Percentiles rank a stretch among this genome's conserved stretches.
These are phyloP conservation scores for Fusarium austroafricanum DNA, from an alignment of 2,329 filamentous ascomycete species.

Conservation along the genomic window DNA sequence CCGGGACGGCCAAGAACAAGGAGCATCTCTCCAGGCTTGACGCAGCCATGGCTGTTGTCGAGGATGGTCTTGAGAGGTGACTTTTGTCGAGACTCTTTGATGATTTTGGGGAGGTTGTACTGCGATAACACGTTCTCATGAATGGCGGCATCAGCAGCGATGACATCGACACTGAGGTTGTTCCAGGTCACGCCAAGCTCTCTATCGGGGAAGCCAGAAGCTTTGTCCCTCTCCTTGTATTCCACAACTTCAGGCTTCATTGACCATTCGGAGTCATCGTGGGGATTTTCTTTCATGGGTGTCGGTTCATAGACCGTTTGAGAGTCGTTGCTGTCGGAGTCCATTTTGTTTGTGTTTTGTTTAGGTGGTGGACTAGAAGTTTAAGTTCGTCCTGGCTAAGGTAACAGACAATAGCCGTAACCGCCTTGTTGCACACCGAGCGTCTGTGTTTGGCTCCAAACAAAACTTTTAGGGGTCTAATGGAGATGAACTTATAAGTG, in stretches of 20 bases:
- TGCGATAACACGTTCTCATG: slow-evolving; percentile 73
- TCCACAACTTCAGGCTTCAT: slow-evolving; percentile 61
- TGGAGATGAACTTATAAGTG: too few relatives aligned
- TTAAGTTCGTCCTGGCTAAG: slow-evolving; percentile 8
- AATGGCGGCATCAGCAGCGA: slow-evolving; percentile 70
- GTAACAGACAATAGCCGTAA: slow-evolving; percentile 17
- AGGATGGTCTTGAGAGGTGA: slow-evolving; percentile 73
- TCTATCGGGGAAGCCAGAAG: slow-evolving; percentile 60
- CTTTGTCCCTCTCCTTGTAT: slow-evolving; percentile 56
- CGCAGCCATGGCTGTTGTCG: slow-evolving; percentile 73
- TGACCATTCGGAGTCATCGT: slow-evolving; percentile 54
- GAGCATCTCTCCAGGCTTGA: slow-evolving; percentile 79
- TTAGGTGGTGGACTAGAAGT: slow-evolving; percentile 5
- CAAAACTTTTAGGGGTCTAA: background rate
- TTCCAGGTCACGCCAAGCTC: slow-evolving; percentile 74
- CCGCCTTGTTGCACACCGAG: background rate
- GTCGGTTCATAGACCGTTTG: slow-evolving; percentile 42
- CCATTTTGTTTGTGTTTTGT: slow-evolving; percentile 38
- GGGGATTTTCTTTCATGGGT: slow-evolving; percentile 10
- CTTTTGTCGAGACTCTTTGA: slow-evolving; percentile 65
- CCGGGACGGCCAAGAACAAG: slow-evolving; percentile 76
- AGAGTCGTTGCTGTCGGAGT: slow-evolving; percentile 43
- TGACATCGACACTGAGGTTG: slow-evolving; percentile 71
- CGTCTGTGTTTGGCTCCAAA: background rate
- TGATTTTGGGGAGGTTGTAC: slow-evolving; percentile 65